Percentiles rank a stretch among this genome's conserved stretches.
These are phyloP conservation scores for Tagetes erecta DNA, from an alignment of 129 eudicot genomes.

Conservation along the genomic window DNA sequence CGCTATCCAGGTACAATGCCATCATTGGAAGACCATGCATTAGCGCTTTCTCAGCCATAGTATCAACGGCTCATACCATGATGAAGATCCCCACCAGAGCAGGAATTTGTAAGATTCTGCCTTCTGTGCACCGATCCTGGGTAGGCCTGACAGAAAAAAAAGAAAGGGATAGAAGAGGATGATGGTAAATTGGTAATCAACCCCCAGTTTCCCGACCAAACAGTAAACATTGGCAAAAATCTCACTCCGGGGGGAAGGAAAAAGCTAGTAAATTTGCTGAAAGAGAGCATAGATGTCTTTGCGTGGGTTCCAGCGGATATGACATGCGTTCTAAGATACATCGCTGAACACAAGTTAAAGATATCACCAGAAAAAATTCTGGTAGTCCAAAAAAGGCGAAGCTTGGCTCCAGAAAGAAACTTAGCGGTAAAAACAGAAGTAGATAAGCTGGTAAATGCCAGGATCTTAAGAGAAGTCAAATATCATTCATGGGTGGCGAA, in stretches of 20 bases:
- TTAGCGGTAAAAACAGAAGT: neutral
- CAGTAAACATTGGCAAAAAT: neutral
- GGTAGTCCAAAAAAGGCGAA: neutral
- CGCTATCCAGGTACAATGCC: neutral
- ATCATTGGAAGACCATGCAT: neutral
- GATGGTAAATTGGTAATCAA: neutral
- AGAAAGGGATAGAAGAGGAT: too few relatives aligned
- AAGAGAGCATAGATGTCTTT: neutral
- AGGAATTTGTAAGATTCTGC: neutral
- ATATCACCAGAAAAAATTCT: neutral
- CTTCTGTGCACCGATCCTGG: fast-evolving
- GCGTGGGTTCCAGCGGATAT: neutral
- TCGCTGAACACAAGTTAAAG: neutral
- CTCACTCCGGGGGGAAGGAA: neutral
- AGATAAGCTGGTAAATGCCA: neutral
- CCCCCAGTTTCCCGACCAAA: neutral
- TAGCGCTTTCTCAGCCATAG: neutral
- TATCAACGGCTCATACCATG: neutral
- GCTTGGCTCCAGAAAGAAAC: neutral
- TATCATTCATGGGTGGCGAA: neutral
- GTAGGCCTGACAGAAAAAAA: neutral
- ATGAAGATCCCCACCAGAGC: neutral
- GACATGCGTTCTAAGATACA: neutral
- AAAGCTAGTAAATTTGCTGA: neutral
- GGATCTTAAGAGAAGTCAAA: neutral